phyloP scores from a whole-genome alignment of 1,139 yeast genomes.

The Yamadazyma siamensis region DNA sequence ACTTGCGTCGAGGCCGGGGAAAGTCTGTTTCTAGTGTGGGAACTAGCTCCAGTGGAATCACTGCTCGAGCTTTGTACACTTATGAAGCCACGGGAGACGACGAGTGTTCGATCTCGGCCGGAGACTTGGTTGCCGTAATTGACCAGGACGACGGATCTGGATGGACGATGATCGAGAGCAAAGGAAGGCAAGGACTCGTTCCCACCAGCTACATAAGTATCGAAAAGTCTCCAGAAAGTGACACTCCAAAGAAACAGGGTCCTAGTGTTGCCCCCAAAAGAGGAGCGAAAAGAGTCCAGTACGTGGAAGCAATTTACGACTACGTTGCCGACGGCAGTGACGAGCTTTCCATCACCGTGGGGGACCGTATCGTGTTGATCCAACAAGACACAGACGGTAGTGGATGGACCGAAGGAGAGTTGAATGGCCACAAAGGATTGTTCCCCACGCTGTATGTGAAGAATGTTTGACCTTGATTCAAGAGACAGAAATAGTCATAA shows the following conservation, averaged over 20 bases:
- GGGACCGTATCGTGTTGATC: constrained; percentile 68
- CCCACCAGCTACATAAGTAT: constrained; percentile 72
- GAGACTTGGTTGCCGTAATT: constrained; percentile 58
- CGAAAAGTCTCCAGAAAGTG: constrained; percentile 7
- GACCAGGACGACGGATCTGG: constrained; percentile 88
- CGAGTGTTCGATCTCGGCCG: constrained; percentile 60
- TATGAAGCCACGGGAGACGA: constrained; percentile 74
- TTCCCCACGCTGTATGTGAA: constrained; percentile 79
- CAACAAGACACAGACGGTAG: constrained; percentile 76
- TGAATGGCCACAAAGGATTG: constrained; percentile 67
- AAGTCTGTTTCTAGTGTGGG: constrained; percentile 18
- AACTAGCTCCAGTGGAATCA: constrained; percentile 13
- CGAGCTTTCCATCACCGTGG: constrained; percentile 68
- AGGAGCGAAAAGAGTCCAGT: constrained; percentile 63
- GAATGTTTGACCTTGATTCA: constrained; percentile 19
- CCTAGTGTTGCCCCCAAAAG: constrained; percentile 77
- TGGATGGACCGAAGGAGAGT: constrained; percentile 96
- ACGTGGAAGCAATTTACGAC: constrained; percentile 74
- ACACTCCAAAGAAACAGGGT: constrained; percentile 42
- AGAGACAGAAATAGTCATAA: constrained; percentile 1
- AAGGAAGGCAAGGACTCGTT: constrained; percentile 66
- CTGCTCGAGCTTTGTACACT: constrained; percentile 47
- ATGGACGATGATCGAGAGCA: constrained; percentile 65
- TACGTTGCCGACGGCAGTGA: constrained; percentile 81
- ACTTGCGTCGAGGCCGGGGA: constrained; percentile 33